Conservation (phyloP, 139 green algal species). For the Pycnococcus provasolii region DNA sequence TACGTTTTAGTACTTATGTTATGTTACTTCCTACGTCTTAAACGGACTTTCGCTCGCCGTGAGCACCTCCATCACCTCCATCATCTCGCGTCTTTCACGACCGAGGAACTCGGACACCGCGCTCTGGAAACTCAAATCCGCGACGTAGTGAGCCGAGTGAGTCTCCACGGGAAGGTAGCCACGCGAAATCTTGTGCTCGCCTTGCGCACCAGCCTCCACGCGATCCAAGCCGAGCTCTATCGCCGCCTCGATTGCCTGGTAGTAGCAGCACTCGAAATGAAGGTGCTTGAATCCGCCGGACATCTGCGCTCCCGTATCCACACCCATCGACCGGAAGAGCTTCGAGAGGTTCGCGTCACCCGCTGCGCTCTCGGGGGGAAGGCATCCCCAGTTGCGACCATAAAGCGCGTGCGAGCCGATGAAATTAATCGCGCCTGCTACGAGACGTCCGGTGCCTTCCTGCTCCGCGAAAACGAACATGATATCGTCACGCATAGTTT, state of each 20-base stretch:
- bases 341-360: too few relatives aligned
- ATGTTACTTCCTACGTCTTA: too few relatives aligned
- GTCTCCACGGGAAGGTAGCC: slow-evolving; percentile 77
- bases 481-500: slow-evolving; percentile 50
- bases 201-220: slow-evolving; percentile 85
- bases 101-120: not conserved
- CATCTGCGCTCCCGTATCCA: slow-evolving; percentile 6
- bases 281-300: slow-evolving; percentile 42
- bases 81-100: slow-evolving; percentile 7
- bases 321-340: not conserved
- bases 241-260: slow-evolving; percentile 57
- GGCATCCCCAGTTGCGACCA: slow-evolving; percentile 81
- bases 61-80: not conserved
- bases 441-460: slow-evolving; percentile 22
- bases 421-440: slow-evolving; percentile 81
- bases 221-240: slow-evolving; percentile 51
- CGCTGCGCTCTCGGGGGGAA: not conserved
- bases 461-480: slow-evolving; percentile 71
- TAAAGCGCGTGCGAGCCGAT: slow-evolving; percentile 68
- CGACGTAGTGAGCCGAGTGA: slow-evolving; percentile 66
- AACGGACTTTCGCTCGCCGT: too few relatives aligned
- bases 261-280: slow-evolving; percentile 92
- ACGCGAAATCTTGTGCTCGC: slow-evolving; percentile 82
- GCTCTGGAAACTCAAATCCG: slow-evolving; percentile 35
- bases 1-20: too few relatives aligned